Evolutionary conservation across 208 protist genomes (phyloP).

Genomic region (Endotrypanum monterogeii): DNA sequence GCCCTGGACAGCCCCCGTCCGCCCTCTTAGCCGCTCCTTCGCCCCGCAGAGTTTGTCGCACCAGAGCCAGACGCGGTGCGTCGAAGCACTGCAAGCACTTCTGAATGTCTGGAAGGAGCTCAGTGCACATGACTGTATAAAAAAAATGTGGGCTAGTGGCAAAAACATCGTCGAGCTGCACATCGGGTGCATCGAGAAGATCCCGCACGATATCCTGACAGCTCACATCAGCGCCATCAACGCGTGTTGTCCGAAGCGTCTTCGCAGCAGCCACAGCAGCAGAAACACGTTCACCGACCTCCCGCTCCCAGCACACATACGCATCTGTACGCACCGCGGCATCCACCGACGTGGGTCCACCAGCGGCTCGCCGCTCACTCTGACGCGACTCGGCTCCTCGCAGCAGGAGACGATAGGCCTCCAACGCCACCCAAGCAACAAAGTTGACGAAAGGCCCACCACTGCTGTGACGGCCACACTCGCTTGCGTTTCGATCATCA

Average conservation of each 20-base stretch:
- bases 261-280: not conserved
- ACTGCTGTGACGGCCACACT: constrained; percentile 2
- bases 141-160: constrained; percentile 22
- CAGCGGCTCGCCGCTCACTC: constrained; percentile 5
- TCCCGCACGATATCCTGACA: not conserved
- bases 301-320: constrained; percentile 13
- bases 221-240: not conserved
- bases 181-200: not conserved
- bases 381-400: constrained; percentile 25
- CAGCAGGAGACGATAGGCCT: constrained; percentile 42
- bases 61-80: not conserved
- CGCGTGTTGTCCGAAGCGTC: not conserved
- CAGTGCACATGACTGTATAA: constrained; percentile 10
- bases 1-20: not conserved
- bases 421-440: constrained; percentile 50
- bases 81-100: not conserved
- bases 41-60: constrained; percentile 13
- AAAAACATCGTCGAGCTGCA: constrained; percentile 3
- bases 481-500: not conserved
- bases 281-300: constrained; percentile 1
- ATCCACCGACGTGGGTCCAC: constrained; percentile 2
- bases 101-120: constrained; percentile 10
- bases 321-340: constrained; percentile 9
- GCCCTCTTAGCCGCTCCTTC: too few species aligned
- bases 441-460: constrained; percentile 45